Percentiles rank a stretch among this genome's conserved stretches.
These are phyloP conservation scores for Neoarthrinium moseri DNA, from an alignment of 2,329 filamentous ascomycete species.

Conservation along the genomic window DNA sequence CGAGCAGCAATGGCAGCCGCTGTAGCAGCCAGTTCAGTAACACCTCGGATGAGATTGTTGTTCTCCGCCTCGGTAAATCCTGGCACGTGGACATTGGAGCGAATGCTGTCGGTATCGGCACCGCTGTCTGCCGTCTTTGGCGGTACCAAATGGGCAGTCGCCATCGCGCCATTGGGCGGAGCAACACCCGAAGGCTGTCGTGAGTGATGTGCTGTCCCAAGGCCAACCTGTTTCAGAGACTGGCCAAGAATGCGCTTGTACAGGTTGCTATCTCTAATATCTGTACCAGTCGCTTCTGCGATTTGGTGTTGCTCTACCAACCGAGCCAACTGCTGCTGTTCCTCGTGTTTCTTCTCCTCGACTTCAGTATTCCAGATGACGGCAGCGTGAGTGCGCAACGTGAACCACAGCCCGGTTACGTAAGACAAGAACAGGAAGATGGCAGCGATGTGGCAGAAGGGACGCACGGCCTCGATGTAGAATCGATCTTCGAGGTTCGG, in stretches of 20 bases:
- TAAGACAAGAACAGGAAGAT: slow-evolving; percentile 88
- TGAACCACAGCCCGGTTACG: slow-evolving; percentile 91
- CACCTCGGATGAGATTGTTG: slow-evolving; percentile 75
- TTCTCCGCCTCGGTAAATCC: slow-evolving; percentile 83
- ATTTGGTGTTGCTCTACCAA: slow-evolving; percentile 35
- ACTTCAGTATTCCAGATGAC: slow-evolving; percentile 91
- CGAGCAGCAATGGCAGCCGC: slow-evolving; percentile 84
- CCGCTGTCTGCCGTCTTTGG: slow-evolving; percentile 58
- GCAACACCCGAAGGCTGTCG: slow-evolving; percentile 22
- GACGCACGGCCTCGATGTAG: slow-evolving; percentile 85
- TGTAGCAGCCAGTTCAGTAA: slow-evolving; percentile 91
- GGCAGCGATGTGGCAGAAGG: slow-evolving; percentile 89
- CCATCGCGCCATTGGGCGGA: slow-evolving; percentile 41
- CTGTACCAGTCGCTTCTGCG: slow-evolving; percentile 52
- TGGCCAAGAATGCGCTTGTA: slow-evolving; percentile 94
- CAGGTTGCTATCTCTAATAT: slow-evolving; percentile 82
- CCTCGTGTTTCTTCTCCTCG: slow-evolving; percentile 72
- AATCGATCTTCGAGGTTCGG: slow-evolving; percentile 85
- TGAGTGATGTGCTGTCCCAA: slow-evolving; percentile 40
- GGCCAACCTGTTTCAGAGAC: slow-evolving; percentile 79
- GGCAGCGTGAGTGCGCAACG: slow-evolving; percentile 89
- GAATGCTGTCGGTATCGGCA: slow-evolving; percentile 33
- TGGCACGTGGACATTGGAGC: slow-evolving; percentile 53
- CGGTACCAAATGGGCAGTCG: slow-evolving; percentile 72
- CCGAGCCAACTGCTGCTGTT: slow-evolving; percentile 32